Conservation (phyloP, 2,329 filamentous ascomycete species). For the Penicillium oxalicum region DNA sequence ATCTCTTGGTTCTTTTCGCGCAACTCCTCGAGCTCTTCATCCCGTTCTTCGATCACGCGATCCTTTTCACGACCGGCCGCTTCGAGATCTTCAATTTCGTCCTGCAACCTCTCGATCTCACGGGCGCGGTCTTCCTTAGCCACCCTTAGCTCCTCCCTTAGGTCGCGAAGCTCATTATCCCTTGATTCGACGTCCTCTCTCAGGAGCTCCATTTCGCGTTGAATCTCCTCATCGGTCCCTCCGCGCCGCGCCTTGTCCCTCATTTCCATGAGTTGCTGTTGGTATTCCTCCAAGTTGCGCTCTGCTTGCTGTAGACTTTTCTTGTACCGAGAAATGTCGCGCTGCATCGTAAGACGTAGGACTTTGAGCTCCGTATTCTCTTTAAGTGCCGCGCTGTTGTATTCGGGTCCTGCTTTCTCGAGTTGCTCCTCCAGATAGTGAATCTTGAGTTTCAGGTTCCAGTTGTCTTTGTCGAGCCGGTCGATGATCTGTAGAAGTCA, state of each 20-base stretch:
- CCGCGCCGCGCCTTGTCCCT: slow-evolving; percentile 74
- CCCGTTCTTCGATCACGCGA: slow-evolving; percentile 63
- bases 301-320: slow-evolving; percentile 79
- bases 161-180: slow-evolving; percentile 38
- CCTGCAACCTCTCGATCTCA: slow-evolving; percentile 61
- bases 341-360: slow-evolving; percentile 80
- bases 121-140: slow-evolving; percentile 51
- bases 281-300: slow-evolving; percentile 77
- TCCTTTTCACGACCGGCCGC: slow-evolving; percentile 71
- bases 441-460: slow-evolving; percentile 92
- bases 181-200: slow-evolving; percentile 46
- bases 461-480: slow-evolving; percentile 97
- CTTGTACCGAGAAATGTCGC: slow-evolving; percentile 77
- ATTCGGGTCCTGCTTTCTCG: slow-evolving; percentile 78
- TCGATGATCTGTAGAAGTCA: slow-evolving; percentile 60
- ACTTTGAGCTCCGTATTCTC: slow-evolving; percentile 97
- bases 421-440: slow-evolving; percentile 92
- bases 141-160: slow-evolving; percentile 51
- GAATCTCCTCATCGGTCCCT: slow-evolving; percentile 65
- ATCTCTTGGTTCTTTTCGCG: slow-evolving; percentile 37
- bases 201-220: slow-evolving; percentile 52
- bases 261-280: slow-evolving; percentile 72
- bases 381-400: slow-evolving; percentile 79
- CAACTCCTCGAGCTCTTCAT: slow-evolving; percentile 61
- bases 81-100: slow-evolving; percentile 71